Conservation (phyloP, 345 rosid genomes). For the Gossypium turneri region DNA sequence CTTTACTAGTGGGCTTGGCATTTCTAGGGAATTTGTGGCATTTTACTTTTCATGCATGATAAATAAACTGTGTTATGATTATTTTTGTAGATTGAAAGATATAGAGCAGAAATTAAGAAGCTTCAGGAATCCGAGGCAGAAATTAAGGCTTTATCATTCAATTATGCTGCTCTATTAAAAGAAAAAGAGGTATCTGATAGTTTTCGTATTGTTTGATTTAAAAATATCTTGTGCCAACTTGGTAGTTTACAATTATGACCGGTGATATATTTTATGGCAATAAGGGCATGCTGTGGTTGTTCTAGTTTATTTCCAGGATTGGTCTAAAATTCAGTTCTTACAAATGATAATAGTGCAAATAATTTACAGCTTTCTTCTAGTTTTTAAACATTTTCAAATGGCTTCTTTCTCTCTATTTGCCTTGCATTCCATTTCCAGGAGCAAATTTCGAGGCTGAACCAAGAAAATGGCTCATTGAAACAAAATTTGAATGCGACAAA, state of each 20-base stretch:
- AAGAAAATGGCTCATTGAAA: conserved; percentile 80
- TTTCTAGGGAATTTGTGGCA: not conserved
- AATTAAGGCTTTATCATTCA: conserved; percentile 83
- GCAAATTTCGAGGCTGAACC: conserved; percentile 61
- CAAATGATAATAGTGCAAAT: not conserved
- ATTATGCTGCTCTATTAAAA: conserved; percentile 85
- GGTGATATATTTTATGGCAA: not conserved
- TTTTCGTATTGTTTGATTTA: not conserved
- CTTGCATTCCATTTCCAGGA: conserved; percentile 42
- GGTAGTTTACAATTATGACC: not conserved
- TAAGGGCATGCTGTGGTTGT: conserved; percentile 2
- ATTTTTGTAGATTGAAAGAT: conserved; percentile 58
- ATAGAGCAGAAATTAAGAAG: conserved; percentile 67
- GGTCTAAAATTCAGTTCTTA: not conserved
- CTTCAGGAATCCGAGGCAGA: conserved; percentile 83
- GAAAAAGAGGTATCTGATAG: conserved; percentile 68
- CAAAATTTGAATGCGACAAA: conserved; percentile 56
- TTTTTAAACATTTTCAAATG: not conserved
- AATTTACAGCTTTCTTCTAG: not conserved
- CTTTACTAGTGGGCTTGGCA: not conserved
- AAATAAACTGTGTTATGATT: not conserved
- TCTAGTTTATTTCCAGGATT: not conserved
- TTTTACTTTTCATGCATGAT: not conserved
- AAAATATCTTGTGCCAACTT: not conserved
- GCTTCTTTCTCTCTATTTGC: not conserved